These are phyloP conservation scores for Trichoderma atroviride DNA, from an alignment of 2,329 filamentous ascomycete species.

Conservation along the genomic window DNA sequence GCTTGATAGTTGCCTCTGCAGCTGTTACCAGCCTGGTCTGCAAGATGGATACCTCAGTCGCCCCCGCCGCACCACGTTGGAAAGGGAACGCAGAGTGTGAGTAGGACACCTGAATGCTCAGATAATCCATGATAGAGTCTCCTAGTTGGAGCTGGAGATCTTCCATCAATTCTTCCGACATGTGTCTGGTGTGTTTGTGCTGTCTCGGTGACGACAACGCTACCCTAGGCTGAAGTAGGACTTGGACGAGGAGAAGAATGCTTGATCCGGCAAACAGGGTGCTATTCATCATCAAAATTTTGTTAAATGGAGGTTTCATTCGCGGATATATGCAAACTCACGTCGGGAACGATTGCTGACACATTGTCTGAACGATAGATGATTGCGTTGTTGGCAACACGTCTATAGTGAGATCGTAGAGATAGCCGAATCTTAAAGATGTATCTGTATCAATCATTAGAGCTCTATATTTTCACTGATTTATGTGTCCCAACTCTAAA, in stretches of 20 bases:
- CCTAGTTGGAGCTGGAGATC: conserved; percentile 62
- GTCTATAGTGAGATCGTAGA: conserved; percentile 53
- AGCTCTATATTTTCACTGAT: not conserved
- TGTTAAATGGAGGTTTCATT: not conserved
- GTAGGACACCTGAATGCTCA: conserved; percentile 57
- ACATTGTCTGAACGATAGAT: conserved; percentile 50
- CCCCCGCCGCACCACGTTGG: conserved; percentile 31
- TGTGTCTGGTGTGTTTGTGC: conserved; percentile 40
- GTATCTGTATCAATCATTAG: conserved; percentile 34
- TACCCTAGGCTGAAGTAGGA: conserved; percentile 40
- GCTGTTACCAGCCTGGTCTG: conserved; percentile 57
- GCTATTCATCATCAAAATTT: conserved; percentile 35
- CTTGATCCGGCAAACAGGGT: conserved; percentile 48
- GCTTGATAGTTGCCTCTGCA: conserved; percentile 53
- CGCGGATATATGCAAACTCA: conserved; percentile 33
- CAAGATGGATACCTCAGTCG: conserved; percentile 42
- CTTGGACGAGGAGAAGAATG: conserved; percentile 52
- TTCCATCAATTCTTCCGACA: conserved; percentile 59
- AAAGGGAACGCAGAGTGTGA: conserved; percentile 58
- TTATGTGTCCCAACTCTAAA: no score
- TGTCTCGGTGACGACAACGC: conserved; percentile 21
- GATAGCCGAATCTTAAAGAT: conserved; percentile 48
- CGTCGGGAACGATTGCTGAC: conserved; percentile 48
- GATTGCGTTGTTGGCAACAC: conserved; percentile 47
- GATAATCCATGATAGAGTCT: conserved; percentile 50